These are phyloP conservation scores for Salix purpurea DNA, from an alignment of 345 rosid genomes.

Conservation along the genomic window DNA sequence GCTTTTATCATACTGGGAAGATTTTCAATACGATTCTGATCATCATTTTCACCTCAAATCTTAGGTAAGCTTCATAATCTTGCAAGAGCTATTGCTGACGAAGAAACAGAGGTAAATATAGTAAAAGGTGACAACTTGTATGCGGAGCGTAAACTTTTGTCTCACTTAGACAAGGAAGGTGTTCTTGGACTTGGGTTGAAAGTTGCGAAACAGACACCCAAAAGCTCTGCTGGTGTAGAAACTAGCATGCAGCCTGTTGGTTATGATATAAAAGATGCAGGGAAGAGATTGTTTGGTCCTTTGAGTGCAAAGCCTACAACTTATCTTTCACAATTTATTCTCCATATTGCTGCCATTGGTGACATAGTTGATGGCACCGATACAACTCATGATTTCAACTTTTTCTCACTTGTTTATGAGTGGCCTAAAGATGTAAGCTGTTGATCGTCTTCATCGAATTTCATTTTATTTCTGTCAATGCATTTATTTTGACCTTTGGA, in stretches of 20 bases:
- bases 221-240: slow-evolving; percentile 45
- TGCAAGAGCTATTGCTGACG: slow-evolving; percentile 91
- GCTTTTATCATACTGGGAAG: slow-evolving; percentile 14
- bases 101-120: slow-evolving; percentile 59
- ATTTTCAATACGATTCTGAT: slow-evolving; percentile 19
- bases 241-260: slow-evolving; percentile 42
- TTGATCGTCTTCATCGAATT: background rate
- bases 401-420: slow-evolving; percentile 85
- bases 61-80: slow-evolving; percentile 95
- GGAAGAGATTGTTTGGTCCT: slow-evolving; percentile 75
- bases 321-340: slow-evolving; percentile 85
- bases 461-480: background rate
- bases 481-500: background rate
- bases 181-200: slow-evolving; percentile 90
- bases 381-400: slow-evolving; percentile 98
- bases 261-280: slow-evolving; percentile 63
- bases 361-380: slow-evolving; percentile 98
- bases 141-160: slow-evolving; percentile 34
- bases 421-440: slow-evolving; percentile 96
- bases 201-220: slow-evolving; percentile 42
- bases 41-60: slow-evolving; percentile 20
- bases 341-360: slow-evolving; percentile 93
- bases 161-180: slow-evolving; percentile 55
- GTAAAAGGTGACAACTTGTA: slow-evolving; percentile 44
- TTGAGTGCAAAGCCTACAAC: slow-evolving; percentile 77